Evolutionary conservation across 2,329 filamentous ascomycete species (phyloP).

Genomic region (Fusarium acutatum): DNA sequence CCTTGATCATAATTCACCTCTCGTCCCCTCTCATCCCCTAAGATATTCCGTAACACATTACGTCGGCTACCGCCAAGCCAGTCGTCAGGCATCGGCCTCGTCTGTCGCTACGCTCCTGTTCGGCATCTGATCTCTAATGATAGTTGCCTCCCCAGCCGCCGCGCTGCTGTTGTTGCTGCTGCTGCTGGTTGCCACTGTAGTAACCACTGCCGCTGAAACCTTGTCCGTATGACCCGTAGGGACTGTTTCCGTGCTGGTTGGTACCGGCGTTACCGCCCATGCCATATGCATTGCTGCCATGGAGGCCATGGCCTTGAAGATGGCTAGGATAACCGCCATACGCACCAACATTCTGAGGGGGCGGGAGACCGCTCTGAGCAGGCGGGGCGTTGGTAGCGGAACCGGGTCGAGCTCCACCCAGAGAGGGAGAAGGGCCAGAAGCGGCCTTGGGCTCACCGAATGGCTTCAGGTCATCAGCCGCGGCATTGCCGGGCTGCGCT

Average conservation of each 20-base stretch:
- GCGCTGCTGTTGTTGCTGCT: conserved; percentile 52
- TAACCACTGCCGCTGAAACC: conserved; percentile 59
- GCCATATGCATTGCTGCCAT: conserved; percentile 64
- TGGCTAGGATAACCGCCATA: conserved; percentile 67
- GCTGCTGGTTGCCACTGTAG: conserved; percentile 49
- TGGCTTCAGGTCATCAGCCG: conserved; percentile 65
- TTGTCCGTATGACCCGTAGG: conserved; percentile 63
- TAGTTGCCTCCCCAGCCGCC: conserved; percentile 70
- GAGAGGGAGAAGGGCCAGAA: conserved; percentile 64
- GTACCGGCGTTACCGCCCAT: conserved; percentile 60
- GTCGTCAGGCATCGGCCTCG: background rate
- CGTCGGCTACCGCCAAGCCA: conserved; percentile 37
- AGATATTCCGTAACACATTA: conserved; percentile 25
- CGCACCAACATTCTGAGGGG: conserved; percentile 63
- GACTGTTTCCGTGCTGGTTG: conserved; percentile 61
- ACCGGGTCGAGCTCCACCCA: conserved; percentile 64
- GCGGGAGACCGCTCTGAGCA: conserved; percentile 62
- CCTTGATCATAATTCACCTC: conserved; percentile 31
- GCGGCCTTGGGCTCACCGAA: conserved; percentile 65
- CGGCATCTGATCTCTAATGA: conserved; percentile 49
- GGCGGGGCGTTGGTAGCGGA: conserved; percentile 63
- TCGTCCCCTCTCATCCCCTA: conserved; percentile 32
- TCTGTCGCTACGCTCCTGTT: background rate
- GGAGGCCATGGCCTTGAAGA: conserved; percentile 61
- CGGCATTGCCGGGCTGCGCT: conserved; percentile 55